These are phyloP conservation scores for Stramenopiles sp. DNA, from an alignment of 352 stramenopile genomes.

Conservation along the genomic window DNA sequence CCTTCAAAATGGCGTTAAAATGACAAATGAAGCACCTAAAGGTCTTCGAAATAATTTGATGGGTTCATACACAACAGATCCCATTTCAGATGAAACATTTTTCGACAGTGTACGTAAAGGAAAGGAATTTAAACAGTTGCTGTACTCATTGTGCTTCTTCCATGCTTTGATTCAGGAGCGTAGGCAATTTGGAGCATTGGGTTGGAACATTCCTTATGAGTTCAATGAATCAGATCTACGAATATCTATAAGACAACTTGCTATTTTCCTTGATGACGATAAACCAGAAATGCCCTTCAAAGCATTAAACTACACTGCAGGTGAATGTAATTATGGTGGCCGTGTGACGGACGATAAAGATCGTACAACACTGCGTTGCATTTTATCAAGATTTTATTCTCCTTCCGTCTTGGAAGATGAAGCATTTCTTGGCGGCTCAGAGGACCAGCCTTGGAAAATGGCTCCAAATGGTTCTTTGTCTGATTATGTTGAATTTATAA, in stretches of 20 bases:
- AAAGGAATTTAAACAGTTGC: constrained; percentile 17
- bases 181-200: constrained; percentile 48
- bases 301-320: constrained; percentile 45
- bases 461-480: background rate
- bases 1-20: constrained; percentile 77
- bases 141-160: constrained; percentile 70
- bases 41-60: constrained; percentile 51
- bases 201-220: constrained; percentile 80
- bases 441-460: constrained; percentile 7
- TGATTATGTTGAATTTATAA: constrained; percentile 17
- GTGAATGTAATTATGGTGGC: constrained; percentile 75
- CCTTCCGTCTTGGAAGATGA: constrained; percentile 30
- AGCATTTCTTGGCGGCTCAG: constrained; percentile 10
- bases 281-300: constrained; percentile 28
- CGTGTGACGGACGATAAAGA: constrained; percentile 76
- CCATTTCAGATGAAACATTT: constrained; percentile 44
- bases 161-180: constrained; percentile 61
- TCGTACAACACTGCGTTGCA: constrained; percentile 40
- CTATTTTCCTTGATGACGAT: constrained; percentile 26
- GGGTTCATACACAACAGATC: constrained; percentile 50
- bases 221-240: constrained; percentile 66
- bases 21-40: constrained; percentile 65
- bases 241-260: constrained; percentile 27
- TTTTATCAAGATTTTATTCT: constrained; percentile 54
- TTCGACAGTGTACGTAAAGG: constrained; percentile 28